Evolutionary conservation across 148 eudicot genomes (phyloP).

Genomic region (Vaccinium myrtillus): DNA sequence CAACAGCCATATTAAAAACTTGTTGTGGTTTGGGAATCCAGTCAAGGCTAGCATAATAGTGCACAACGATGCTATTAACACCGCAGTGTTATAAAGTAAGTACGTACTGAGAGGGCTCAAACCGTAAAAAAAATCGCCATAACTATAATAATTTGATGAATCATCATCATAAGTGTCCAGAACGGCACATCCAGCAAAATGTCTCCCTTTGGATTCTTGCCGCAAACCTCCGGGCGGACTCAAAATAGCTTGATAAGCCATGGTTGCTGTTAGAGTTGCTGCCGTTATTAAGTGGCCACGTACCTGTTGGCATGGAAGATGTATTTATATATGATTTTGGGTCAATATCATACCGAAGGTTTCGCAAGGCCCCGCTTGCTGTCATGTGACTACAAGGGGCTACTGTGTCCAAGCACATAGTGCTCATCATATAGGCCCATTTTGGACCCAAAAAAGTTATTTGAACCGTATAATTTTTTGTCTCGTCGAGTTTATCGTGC

Average conservation of each 20-base stretch:
- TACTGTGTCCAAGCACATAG: not conserved
- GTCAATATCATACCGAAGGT: too few species aligned
- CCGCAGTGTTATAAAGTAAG: not conserved
- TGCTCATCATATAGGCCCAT: too few species aligned
- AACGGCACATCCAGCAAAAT: not conserved
- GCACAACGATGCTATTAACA: not conserved
- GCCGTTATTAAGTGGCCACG: not conserved
- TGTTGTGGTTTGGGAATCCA: not conserved
- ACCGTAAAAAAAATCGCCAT: too few species aligned
- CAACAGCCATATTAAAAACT: not conserved
- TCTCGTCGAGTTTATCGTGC: too few species aligned
- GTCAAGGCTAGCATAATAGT: not conserved
- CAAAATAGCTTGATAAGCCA: not conserved
- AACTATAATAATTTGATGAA: too few species aligned
- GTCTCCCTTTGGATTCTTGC: not conserved
- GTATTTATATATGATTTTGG: too few species aligned
- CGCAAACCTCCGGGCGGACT: conserved; percentile 11
- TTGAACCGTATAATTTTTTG: too few species aligned
- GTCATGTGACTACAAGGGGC: too few species aligned
- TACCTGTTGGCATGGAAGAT: not conserved
- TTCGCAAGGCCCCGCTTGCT: too few species aligned
- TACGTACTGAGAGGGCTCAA: not conserved
- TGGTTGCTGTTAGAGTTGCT: not conserved
- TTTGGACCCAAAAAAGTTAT: not conserved
- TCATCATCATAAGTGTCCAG: not conserved